Evolutionary conservation across 2,329 filamentous ascomycete genomes (phyloP).

Genomic region (Trichoderma sp.): DNA sequence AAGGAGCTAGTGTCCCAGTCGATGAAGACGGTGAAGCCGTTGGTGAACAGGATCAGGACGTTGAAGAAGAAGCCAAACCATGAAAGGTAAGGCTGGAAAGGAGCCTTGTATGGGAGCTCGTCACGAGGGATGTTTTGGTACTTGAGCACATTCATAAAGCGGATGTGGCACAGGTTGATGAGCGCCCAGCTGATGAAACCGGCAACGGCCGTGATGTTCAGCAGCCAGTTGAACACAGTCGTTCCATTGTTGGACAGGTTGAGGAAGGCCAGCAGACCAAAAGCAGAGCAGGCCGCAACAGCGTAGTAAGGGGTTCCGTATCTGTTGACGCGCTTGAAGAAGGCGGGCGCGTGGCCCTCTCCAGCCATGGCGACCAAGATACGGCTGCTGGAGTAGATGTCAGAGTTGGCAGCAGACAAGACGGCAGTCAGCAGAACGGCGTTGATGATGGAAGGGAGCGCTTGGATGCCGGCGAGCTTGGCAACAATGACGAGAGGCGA

Average conservation of each 20-base stretch:
- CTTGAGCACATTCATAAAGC: slow-evolving; percentile 60
- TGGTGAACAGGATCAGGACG: slow-evolving; percentile 62
- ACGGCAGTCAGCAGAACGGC: slow-evolving; percentile 75
- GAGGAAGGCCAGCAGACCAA: slow-evolving; percentile 66
- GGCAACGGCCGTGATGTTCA: slow-evolving; percentile 67
- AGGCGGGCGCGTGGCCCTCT: slow-evolving; percentile 59
- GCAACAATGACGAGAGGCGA: slow-evolving; percentile 64
- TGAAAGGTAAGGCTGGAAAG: slow-evolving; percentile 62
- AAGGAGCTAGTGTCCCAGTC: slow-evolving; percentile 60
- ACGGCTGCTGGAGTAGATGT: slow-evolving; percentile 70
- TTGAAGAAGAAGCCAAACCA: slow-evolving; percentile 67
- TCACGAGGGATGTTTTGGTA: slow-evolving; percentile 57
- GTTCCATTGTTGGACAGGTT: slow-evolving; percentile 59
- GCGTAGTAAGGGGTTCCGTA: slow-evolving; percentile 62
- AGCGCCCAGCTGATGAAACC: slow-evolving; percentile 70
- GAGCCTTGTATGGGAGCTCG: slow-evolving; percentile 59
- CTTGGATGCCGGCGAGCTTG: slow-evolving; percentile 59
- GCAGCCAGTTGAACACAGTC: slow-evolving; percentile 68
- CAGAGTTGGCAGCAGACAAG: slow-evolving; percentile 74
- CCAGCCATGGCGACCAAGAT: slow-evolving; percentile 65
- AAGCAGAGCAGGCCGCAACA: slow-evolving; percentile 51
- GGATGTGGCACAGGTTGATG: slow-evolving; percentile 63
- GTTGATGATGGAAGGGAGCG: slow-evolving; percentile 71
- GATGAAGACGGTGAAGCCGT: slow-evolving; percentile 68
- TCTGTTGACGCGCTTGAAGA: slow-evolving; percentile 59